phyloP scores from a whole-genome alignment of 2,329 filamentous ascomycete species.

The Clathrospora elynae region DNA sequence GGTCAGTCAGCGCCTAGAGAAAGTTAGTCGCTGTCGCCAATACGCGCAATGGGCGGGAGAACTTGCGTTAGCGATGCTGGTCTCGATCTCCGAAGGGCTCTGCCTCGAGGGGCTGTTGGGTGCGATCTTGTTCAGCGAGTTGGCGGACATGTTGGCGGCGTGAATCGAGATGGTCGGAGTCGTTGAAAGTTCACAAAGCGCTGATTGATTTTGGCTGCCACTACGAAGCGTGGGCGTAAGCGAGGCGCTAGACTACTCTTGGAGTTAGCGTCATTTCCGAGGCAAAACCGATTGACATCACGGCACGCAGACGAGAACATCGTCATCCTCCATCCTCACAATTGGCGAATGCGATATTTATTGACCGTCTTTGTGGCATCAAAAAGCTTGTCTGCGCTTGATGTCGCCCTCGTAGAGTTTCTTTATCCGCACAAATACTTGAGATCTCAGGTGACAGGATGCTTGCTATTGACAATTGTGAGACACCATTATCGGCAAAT shows the following conservation, averaged over 20 bases:
- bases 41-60: constrained; percentile 7
- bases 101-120: constrained; percentile 94
- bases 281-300: not conserved
- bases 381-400: no score
- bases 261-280: not conserved
- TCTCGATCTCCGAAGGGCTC: constrained; percentile 97
- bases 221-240: constrained; percentile 6
- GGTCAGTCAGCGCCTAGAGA: constrained; percentile 79
- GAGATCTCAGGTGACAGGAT: no score
- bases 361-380: no score
- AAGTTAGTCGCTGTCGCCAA: constrained; percentile 24
- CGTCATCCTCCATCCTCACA: no score
- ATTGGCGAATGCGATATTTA: no score
- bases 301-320: not conserved
- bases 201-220: constrained; percentile 1
- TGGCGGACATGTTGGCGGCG: constrained; percentile 61
- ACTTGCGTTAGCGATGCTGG: constrained; percentile 88
- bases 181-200: constrained; percentile 26
- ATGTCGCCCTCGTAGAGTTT: no score
- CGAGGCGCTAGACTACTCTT: constrained; percentile 7
- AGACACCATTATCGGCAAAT: no score
- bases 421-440: no score
- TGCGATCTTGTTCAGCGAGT: constrained; percentile 94
- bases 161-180: constrained; percentile 36
- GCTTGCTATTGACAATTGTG: no score